Base-by-base conservation (phyloP, 257 asterid species). In the Solanum medicagineum region DNA sequence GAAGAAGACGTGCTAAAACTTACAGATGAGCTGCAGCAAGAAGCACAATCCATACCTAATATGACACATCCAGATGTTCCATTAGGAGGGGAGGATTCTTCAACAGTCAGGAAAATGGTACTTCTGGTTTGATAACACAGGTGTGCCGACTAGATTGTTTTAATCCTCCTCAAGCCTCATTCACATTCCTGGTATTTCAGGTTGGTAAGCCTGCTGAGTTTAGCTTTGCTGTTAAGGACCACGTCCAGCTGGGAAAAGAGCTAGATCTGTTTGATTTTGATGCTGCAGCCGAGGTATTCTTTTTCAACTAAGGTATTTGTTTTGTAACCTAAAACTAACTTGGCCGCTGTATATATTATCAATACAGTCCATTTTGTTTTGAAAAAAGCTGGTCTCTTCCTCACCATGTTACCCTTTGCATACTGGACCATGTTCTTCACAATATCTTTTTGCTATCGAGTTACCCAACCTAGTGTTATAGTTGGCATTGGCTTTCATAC, bases 11-110 rank as follows among this genome's bases (percentile, higher is more conserved):
- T 95, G 73, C 85, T 95, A 74, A 94, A 90, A 74, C 94, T 97
- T 29, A 94, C 98, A 1, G 97, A 95, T 59, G 92, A 93, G 86
- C 94, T 97, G 81, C 98, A 95, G 89, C 92, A 88, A 86, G 98
- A 93, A 93, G 99, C 98, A 85, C 98, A 95, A 86, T 90, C 92
- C 85, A 93, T 97, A 86, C 99, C 99, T 84, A 97, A 97, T 91
- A 95, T 97, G 95, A 97, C 98, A 8, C 98, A 97, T 92, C 98
- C 98, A 42, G 94, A 93, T 91, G 99, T 87, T 54, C 99, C 98
- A 1, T 62, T 90, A n/a, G 99, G 99, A 8, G 95, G 97, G 73
- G 99, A 95, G 87, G 98, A 92, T 84, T 87, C 89, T 74, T 97
- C 93, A 84, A 81, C 90, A 83, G 91, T 95, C 89, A 94, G 96